Evolutionary conservation across 768 basidiomycete species (phyloP), one percentile per base, ranked within the genome.

Genomic region (Hemileccinum impolitum): DNA sequence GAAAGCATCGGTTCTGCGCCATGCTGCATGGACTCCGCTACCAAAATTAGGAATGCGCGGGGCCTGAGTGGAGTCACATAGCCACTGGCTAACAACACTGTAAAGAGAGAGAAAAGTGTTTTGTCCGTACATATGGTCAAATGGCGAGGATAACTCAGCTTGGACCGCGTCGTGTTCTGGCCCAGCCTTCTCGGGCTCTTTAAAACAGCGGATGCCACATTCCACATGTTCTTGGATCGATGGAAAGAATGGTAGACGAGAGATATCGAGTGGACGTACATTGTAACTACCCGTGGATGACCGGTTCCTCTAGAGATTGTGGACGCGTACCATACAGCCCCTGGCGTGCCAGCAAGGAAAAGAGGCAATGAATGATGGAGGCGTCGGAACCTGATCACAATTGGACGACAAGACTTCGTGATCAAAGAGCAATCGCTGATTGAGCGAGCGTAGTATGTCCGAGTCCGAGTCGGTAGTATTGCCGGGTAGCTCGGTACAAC

Each of bases 1-100:
- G 19, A 7, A 30, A 2, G 39, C 47, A 56, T 51, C 52, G 28
- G 50, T 48, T 41, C 43, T 17, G 38, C 17, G 21, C 19, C 50
- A 58, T 50, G 37, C 49, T 52, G 45, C 43, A 23, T 2, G 17
- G n/a, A 25, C 12, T 19, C 34, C 10, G 10, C 19, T 18, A 19
- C 36, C 7, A 19, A 35, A 47, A 47, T 51, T 51, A 30, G 50
- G 23, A 41, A 32, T 15, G 12, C 6, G 23, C 46, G 38, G 19
- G 10, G 23, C 30, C 13, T 26, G 21, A 42, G 9, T 40, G 7
- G 19, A 43, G 28, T 12, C 2, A 31, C 48, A 40, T 32, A 36
- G 37, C 34, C 38, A 30, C 19, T 21, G 14, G 31, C n/a, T 17
- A 32, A 32, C 28, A 30, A 12, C 28, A 12, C 28, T 4, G 28